A percentile compares a stretch with the other conserved stretches of the same genome.
phyloP scores from a whole-genome alignment of 2,329 filamentous ascomycete species.

The Pseudogymnoascus sp. region DNA sequence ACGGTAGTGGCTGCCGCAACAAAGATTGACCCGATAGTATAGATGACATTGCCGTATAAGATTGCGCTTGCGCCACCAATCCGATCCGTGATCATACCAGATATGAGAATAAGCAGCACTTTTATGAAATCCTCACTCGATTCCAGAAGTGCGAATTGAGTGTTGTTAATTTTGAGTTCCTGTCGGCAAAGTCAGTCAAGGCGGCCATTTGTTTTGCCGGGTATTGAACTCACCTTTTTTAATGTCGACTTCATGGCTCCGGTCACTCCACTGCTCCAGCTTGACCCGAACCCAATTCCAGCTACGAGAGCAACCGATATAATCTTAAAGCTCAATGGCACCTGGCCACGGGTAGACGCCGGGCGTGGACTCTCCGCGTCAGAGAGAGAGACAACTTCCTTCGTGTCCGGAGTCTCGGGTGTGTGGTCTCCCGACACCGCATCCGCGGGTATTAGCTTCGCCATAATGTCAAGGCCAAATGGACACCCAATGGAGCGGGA shows the following conservation, averaged over 20 bases:
- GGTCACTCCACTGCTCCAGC: conserved; percentile 55
- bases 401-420: background rate
- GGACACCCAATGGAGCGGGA: background rate
- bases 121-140: conserved; percentile 58
- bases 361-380: background rate
- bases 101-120: conserved; percentile 47
- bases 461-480: background rate
- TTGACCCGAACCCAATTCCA: conserved; percentile 51
- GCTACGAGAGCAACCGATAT: conserved; percentile 44
- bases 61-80: conserved; percentile 53
- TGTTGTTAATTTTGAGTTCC: conserved; percentile 53
- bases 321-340: conserved; percentile 29
- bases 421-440: background rate
- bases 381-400: background rate
- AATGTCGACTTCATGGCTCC: conserved; percentile 55
- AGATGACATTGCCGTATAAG: conserved; percentile 56
- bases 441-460: background rate
- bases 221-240: conserved; percentile 39
- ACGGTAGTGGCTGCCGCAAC: conserved; percentile 51
- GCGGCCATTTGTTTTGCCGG: conserved; percentile 5
- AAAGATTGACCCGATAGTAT: conserved; percentile 50
- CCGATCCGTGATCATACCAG: conserved; percentile 50
- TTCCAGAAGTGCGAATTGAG: conserved; percentile 51
- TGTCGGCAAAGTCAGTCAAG: conserved; percentile 14
- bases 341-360: background rate